Conservation (phyloP, 331 rosid species). For the Quercus lobata region DNA sequence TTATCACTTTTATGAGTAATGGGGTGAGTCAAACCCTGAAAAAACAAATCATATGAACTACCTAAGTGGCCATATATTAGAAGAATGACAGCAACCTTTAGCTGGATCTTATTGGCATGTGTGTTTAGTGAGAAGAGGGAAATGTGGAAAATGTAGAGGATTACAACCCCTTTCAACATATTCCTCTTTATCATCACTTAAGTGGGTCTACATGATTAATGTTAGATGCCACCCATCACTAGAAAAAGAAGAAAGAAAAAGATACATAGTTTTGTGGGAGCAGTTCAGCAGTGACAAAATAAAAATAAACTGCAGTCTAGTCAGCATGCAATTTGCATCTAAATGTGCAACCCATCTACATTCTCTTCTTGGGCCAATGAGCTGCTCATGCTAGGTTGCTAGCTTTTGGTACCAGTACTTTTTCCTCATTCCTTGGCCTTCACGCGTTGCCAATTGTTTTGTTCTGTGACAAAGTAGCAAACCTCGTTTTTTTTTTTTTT, state of each 20-base stretch:
- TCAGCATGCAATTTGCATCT: conserved; percentile 13
- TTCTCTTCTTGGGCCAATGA: conserved; percentile 18
- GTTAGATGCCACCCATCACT: neutral
- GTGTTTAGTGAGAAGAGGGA: too few species aligned
- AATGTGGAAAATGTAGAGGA: neutral
- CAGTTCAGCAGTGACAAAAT: neutral
- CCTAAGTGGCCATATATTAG: too few species aligned
- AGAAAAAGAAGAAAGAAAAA: neutral
- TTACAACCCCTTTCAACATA: neutral
- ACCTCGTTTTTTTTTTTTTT: neutral
- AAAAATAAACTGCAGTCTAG: neutral
- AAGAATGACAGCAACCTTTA: too few species aligned
- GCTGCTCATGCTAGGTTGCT: conserved; percentile 23
- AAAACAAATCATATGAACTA: too few species aligned
- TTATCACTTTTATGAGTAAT: neutral
- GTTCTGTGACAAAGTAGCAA: neutral
- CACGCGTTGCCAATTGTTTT: neutral
- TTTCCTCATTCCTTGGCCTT: conserved; percentile 18
- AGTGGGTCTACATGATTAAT: too few species aligned
- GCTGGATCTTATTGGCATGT: too few species aligned
- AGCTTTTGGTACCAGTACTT: neutral
- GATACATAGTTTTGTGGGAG: neutral
- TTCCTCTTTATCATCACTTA: neutral
- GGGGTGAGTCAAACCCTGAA: too few species aligned
- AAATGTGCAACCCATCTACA: conserved; percentile 31